A percentile compares a stretch with the other conserved stretches of the same genome.
Conservation (phyloP, 2,329 filamentous ascomycete species). For the Truncatella angustata region DNA sequence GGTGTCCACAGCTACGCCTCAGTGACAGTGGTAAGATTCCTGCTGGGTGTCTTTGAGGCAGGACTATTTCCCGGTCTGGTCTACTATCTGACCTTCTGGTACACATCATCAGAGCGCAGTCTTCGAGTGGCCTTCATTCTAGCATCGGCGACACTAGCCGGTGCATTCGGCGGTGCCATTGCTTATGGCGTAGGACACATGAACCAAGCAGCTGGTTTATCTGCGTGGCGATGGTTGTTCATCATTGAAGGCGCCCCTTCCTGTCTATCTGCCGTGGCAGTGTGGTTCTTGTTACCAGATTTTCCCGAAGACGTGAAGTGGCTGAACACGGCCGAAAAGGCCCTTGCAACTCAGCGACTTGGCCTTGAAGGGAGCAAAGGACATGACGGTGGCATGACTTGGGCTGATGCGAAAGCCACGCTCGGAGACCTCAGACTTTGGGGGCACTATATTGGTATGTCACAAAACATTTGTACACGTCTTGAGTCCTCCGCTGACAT, state of each 20-base stretch:
- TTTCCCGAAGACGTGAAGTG: constrained; percentile 63
- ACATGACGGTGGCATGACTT: constrained; percentile 59
- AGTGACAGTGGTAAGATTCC: constrained; percentile 60
- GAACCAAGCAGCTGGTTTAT: constrained; percentile 58
- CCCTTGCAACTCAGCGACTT: constrained; percentile 44
- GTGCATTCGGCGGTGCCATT: constrained; percentile 70
- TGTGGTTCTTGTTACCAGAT: constrained; percentile 62
- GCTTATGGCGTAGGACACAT: constrained; percentile 73
- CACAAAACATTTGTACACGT: no score
- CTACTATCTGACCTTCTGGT: constrained; percentile 69
- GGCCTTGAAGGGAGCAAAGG: constrained; percentile 48
- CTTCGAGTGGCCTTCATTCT: constrained; percentile 67
- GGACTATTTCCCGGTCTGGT: constrained; percentile 64
- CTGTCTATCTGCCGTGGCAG: constrained; percentile 50
- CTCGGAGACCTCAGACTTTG: constrained; percentile 65
- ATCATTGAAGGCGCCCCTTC: constrained; percentile 36
- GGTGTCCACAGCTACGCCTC: constrained; percentile 57
- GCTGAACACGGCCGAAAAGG: constrained; percentile 56
- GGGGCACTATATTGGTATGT: constrained; percentile 54
- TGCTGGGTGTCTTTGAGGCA: constrained; percentile 67
- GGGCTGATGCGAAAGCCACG: constrained; percentile 67
- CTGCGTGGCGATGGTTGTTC: constrained; percentile 72
- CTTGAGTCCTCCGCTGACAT: no score
- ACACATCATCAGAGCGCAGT: constrained; percentile 65
- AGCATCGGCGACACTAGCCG: constrained; percentile 64